Evolutionary conservation across 2,329 filamentous ascomycete species (phyloP), one percentile per base, ranked within the genome.

Genomic region (Xylaria sp.): DNA sequence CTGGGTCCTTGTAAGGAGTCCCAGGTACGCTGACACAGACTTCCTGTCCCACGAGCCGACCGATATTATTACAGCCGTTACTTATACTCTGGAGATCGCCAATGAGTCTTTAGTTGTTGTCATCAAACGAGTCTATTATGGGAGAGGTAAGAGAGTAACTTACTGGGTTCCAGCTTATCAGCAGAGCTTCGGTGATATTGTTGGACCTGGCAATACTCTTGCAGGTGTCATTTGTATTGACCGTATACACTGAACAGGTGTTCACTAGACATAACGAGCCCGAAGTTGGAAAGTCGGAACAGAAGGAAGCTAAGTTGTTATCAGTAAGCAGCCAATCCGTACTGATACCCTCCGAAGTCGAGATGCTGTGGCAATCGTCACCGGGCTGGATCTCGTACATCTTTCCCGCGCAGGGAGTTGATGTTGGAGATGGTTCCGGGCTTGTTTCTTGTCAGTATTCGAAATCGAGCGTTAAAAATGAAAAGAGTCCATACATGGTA

Each of bases 161-260:
- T 34, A 62, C 61, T 2, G 61, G 61, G 19, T 64, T 64, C 61
- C 61, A 64, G 24, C 11, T 39, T 1, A 17, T 45, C 6, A 64
- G 32, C 1, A 30, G 55, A 7, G 34, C 55, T 12, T 54, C 14
- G 2, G 54, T 59, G 21, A 59, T 58, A 14, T 54, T 54, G 1
- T 21, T 2, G 1, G 62, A 21, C 8, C 51, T 59, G 4, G 55
- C 47, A 14, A 64, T 47, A 11, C n/a, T 3, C 3, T 45, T 54
- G 36, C 62, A 64, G 11, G 62, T 64, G 14, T 48, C 34, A 14
- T 64, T 64, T 1, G 34, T 19, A 17, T 59, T 7, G 2, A 64
- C 24, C 0, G 62, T 59, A 6, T 45, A 51, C 1, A 48, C 36
- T 1, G 19, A n/a, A n/a, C 62, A 64, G 0, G 30, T 54, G n/a